Evolutionary conservation across 345 rosid genomes (phyloP).

Genomic region (Erodium maritimum): DNA sequence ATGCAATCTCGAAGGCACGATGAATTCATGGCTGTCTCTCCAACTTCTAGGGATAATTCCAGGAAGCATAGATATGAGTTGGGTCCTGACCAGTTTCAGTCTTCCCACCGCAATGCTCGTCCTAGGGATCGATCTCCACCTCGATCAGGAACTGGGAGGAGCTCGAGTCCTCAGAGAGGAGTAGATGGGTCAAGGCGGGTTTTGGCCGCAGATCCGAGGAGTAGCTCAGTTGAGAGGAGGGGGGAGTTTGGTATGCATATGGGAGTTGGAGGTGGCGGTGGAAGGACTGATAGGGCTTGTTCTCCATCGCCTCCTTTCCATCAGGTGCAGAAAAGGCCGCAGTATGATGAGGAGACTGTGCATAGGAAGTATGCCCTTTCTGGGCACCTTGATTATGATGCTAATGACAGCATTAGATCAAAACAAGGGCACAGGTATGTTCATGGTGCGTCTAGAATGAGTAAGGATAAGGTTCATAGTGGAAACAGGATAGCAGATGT

Average conservation of each 20-base stretch:
- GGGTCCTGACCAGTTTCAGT: constrained; percentile 11
- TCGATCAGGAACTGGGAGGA: constrained; percentile 13
- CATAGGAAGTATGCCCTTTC: constrained; percentile 16
- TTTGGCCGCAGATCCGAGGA: constrained; percentile 13
- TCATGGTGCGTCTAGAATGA: constrained; percentile 22
- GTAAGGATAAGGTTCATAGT: constrained; percentile 24
- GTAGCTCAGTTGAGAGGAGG: constrained; percentile 22
- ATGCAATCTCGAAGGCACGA: constrained; percentile 42
- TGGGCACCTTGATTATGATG: constrained; percentile 20
- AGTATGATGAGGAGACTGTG: constrained; percentile 9
- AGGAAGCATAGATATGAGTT: constrained; percentile 17
- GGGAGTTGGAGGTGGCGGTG: constrained; percentile 22
- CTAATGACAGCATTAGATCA: constrained; percentile 15
- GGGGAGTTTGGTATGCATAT: constrained; percentile 17
- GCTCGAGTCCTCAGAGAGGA: constrained; percentile 25
- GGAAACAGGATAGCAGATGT: too few species aligned
- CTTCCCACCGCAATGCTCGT: constrained; percentile 16
- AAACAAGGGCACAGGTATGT: constrained; percentile 22
- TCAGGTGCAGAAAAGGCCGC: constrained; percentile 20
- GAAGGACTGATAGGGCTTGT: not conserved
- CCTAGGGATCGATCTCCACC: too few species aligned
- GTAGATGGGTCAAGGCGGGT: constrained; percentile 23
- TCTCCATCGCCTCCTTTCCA: constrained; percentile 17
- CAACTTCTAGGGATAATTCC: constrained; percentile 12
- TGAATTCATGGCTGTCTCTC: constrained; percentile 17